These are phyloP conservation scores for Lobosporangium transversale DNA, from an alignment of 192 early-diverging fungal species.

Conservation along the genomic window DNA sequence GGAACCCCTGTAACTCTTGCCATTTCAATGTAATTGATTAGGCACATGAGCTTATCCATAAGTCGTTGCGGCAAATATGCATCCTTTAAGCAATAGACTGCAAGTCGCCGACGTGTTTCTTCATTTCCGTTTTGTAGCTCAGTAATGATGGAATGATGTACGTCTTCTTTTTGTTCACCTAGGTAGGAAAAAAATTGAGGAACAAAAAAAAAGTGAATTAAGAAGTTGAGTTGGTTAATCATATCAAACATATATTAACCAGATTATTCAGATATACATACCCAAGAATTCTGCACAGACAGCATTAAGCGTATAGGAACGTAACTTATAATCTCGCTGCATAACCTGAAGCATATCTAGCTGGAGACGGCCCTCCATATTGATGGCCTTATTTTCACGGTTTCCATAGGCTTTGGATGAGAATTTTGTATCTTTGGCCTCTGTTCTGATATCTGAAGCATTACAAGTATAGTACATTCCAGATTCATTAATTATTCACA, in stretches of 20 bases:
- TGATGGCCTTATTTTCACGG: constrained; percentile 90
- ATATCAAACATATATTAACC: too few species aligned
- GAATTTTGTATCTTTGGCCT: constrained; percentile 84
- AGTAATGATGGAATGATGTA: constrained; percentile 97
- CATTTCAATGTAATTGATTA: constrained; percentile 99
- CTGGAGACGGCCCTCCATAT: constrained; percentile 92
- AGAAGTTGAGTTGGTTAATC: too few species aligned
- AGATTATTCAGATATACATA: too few species aligned
- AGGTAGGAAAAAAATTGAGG: too few species aligned
- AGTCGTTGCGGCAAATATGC: constrained; percentile 92
- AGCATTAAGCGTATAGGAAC: constrained; percentile 95
- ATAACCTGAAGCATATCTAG: constrained; percentile 94
- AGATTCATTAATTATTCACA: too few species aligned
- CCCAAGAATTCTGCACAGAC: constrained; percentile 95
- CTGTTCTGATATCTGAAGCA: constrained; percentile 64
- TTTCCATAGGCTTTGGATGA: constrained; percentile 94
- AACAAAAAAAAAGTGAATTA: too few species aligned
- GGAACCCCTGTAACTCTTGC: constrained; percentile 97
- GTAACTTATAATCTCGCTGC: constrained; percentile 94
- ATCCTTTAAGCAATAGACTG: constrained; percentile 98
- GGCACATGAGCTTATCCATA: constrained; percentile 96
- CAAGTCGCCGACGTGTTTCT: constrained; percentile 93
- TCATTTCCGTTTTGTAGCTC: constrained; percentile 96
- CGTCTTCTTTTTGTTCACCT: constrained; percentile 99
- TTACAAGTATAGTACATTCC: too few species aligned